Percentiles rank a stretch among this genome's conserved stretches.
Conservation (phyloP, 208 protist genomes). For the Leishmania arabica region DNA sequence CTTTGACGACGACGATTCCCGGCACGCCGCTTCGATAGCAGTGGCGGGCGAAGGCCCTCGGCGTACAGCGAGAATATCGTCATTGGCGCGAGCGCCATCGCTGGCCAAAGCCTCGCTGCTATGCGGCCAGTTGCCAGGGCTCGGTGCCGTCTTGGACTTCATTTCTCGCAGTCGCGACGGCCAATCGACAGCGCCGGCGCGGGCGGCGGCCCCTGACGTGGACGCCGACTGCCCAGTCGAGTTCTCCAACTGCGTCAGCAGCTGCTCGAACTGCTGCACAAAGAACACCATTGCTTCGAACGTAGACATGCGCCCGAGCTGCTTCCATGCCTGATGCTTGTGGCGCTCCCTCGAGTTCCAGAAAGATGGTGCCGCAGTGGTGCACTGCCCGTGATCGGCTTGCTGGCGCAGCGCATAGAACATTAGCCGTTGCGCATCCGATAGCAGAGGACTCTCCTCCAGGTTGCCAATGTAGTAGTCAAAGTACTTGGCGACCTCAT, state of each 20-base stretch:
- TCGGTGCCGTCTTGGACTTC: background rate
- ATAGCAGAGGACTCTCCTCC: conserved; percentile 43
- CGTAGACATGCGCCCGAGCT: conserved; percentile 58
- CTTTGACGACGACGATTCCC: background rate
- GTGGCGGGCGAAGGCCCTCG: background rate
- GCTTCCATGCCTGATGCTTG: conserved; percentile 79
- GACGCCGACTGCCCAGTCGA: background rate
- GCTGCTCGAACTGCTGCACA: conserved; percentile 54
- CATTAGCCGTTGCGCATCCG: conserved; percentile 60
- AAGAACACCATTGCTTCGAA: conserved; percentile 91
- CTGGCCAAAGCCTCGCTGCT: background rate
- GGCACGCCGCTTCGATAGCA: background rate
- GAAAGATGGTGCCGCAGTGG: conserved; percentile 49
- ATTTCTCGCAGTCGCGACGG: conserved; percentile 18
- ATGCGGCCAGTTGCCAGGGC: background rate
- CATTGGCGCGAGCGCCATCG: background rate
- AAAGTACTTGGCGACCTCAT: conserved; percentile 58
- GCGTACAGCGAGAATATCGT: background rate
- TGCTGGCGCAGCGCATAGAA: conserved; percentile 82
- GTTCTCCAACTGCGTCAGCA: conserved; percentile 23
- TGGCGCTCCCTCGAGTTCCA: conserved; percentile 65
- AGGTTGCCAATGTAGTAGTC: conserved; percentile 63
- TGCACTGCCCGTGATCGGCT: conserved; percentile 71
- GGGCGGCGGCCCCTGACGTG: background rate
- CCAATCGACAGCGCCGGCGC: conserved; percentile 15